Evolutionary conservation across 2,329 filamentous ascomycete species (phyloP), one percentile per base, ranked within the genome.

Genomic region (Phaeomoniella chlamydospora): DNA sequence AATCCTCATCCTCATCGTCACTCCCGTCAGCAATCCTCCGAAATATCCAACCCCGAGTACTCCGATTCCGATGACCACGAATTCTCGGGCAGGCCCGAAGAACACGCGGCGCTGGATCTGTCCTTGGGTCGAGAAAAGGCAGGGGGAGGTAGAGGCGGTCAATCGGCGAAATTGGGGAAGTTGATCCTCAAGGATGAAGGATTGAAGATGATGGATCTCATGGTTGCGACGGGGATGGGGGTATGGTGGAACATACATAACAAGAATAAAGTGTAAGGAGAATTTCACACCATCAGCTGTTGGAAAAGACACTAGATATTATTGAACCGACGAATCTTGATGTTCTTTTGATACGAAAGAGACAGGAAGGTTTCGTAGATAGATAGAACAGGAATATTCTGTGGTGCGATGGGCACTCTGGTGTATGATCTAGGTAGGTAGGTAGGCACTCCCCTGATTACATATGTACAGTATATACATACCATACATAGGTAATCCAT

Each of bases 121-220:
- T 80, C 75, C 15, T 65, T 94, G 0, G 88, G 86, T 1, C 73
- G 74, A 43, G 88, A 96, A 56, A 74, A 72, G 38, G 87, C 87
- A 0, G 88, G 88, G 2, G 88, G 88, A 15, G 88, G 88, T 0
- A 80, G 82, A 50, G 71, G 79, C 31, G 88, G 88, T 0, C 86
- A 83, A 54, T 74, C 83, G 49, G 87, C 85, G 3, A 98, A 98
- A 62, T 63, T 98, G 47, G 90, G 88, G 1, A 98, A 96, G 58
- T 62, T 98, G 35, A 85, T 96, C 35, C 70, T 98, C 26, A 74
- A 86, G 47, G 77, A 88, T 38, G 87, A 93, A 49, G 90, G 90
- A 0, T 61, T 93, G 44, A 93, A 93, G 64, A 96, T 98, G 88
- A 58, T 96, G 49, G 90, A 98, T 64, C 57, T 98, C 39, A 66